These are phyloP conservation scores for Waltergamsia citrina DNA, from an alignment of 2,329 filamentous ascomycete species.

Conservation along the genomic window DNA sequence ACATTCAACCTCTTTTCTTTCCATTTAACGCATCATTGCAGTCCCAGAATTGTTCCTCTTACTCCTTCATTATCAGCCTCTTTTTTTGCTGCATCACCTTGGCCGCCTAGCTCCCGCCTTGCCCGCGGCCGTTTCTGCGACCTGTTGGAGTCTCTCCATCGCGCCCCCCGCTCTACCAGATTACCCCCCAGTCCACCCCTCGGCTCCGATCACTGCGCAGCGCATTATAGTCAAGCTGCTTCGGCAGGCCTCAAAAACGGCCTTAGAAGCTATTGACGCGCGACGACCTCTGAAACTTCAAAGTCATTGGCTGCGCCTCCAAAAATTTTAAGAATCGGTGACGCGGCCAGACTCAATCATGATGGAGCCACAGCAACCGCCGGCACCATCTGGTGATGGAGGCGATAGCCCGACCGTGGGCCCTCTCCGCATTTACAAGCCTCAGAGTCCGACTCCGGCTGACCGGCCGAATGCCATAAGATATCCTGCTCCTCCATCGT, in stretches of 20 bases:
- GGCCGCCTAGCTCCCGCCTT: constrained; percentile 9
- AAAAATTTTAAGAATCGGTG: background rate
- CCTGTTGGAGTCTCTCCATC: constrained; percentile 11
- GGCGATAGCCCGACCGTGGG: constrained; percentile 63
- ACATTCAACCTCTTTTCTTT: too few species aligned
- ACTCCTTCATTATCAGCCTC: background rate
- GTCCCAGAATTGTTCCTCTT: background rate
- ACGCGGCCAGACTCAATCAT: constrained; percentile 2
- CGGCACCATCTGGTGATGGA: constrained; percentile 34
- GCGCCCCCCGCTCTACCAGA: constrained; percentile 4
- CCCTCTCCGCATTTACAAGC: constrained; percentile 78
- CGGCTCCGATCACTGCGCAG: background rate
- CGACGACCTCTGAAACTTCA: too few species aligned
- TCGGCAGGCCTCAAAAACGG: background rate
- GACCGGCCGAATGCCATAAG: constrained; percentile 29
- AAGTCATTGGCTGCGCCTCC: background rate
- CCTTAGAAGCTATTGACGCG: too few species aligned
- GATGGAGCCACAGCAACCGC: constrained; percentile 24
- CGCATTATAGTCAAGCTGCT: background rate
- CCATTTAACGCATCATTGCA: too few species aligned
- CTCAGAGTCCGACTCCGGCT: constrained; percentile 52
- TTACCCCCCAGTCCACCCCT: constrained; percentile 1
- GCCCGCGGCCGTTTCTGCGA: constrained; percentile 18
- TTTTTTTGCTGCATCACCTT: constrained; percentile 3
- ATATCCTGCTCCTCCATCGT: constrained; percentile 40